Percentiles rank a stretch among this genome's conserved stretches.
Evolutionary conservation across 768 basidiomycete genomes (phyloP).

Genomic region (Clathrus columnatus): DNA sequence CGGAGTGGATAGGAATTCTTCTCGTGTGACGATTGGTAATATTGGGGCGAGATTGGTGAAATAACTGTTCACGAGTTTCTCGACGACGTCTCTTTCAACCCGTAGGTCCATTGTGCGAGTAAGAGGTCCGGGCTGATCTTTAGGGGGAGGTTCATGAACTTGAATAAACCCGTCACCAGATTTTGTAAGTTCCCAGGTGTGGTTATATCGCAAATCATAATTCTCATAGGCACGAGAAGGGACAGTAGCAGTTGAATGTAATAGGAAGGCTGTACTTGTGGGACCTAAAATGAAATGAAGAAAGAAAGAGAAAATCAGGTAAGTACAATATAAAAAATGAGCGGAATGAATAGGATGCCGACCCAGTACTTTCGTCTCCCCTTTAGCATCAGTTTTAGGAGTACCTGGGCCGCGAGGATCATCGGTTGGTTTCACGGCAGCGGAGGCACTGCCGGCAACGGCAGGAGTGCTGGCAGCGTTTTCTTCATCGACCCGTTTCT

Average conservation of each 20-base stretch:
- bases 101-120: constrained; percentile 62
- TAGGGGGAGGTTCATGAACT: constrained; percentile 49
- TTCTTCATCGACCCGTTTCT: constrained; percentile 80
- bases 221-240: constrained; percentile 78
- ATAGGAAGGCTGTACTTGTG: constrained; percentile 74
- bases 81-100: constrained; percentile 69
- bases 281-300: constrained; percentile 50
- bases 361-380: constrained; percentile 54
- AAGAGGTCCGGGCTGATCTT: constrained; percentile 42
- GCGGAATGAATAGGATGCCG: constrained; percentile 11
- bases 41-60: constrained; percentile 85
- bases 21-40: constrained; percentile 80
- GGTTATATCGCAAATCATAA: constrained; percentile 83
- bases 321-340: neutral
- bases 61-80: constrained; percentile 83
- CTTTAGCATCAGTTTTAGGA: constrained; percentile 39
- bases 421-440: constrained; percentile 22
- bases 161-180: constrained; percentile 83
- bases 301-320: neutral
- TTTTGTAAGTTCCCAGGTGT: constrained; percentile 78
- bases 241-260: constrained; percentile 85
- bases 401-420: constrained; percentile 30
- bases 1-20: constrained; percentile 65
- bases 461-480: constrained; percentile 24
- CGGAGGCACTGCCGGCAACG: constrained; percentile 20